These are phyloP conservation scores for Herpetomonas samuelpessoai DNA, from an alignment of 208 protist genomes.

Conservation along the genomic window DNA sequence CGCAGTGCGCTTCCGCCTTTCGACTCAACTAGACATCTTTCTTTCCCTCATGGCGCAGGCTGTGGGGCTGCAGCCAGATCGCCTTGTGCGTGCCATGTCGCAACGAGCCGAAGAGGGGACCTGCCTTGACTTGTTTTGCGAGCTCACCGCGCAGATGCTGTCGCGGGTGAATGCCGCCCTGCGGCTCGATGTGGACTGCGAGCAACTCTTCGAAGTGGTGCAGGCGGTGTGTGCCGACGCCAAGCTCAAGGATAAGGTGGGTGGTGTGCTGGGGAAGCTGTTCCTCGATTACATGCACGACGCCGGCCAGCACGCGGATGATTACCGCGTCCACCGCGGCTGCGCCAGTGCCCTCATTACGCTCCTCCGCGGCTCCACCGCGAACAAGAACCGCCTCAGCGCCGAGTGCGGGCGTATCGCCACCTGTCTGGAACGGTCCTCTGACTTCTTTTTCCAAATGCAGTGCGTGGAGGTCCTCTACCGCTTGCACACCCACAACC, in stretches of 20 bases:
- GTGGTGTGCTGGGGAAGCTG: constrained; percentile 26
- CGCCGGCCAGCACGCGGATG: constrained; percentile 44
- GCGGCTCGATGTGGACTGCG: constrained; percentile 49
- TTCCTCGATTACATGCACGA: constrained; percentile 60
- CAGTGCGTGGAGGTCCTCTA: constrained; percentile 86
- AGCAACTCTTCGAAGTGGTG: constrained; percentile 60
- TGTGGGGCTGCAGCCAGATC: constrained; percentile 19
- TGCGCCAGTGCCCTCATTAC: constrained; percentile 79
- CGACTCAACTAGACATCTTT: constrained; percentile 47
- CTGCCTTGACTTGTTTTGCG: constrained; percentile 39
- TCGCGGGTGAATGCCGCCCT: constrained; percentile 25
- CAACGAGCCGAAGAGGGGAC: constrained; percentile 34
- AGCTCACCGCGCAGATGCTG: constrained; percentile 40
- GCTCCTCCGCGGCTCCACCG: constrained; percentile 65
- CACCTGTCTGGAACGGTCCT: constrained; percentile 39
- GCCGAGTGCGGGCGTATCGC: constrained; percentile 46
- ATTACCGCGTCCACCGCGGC: constrained; percentile 66
- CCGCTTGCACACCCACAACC: constrained; percentile 65
- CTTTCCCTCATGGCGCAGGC: constrained; percentile 42
- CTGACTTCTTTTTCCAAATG: constrained; percentile 88
- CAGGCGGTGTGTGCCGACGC: constrained; percentile 45
- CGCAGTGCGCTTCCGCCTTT: constrained; percentile 39
- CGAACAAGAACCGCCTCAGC: constrained; percentile 73
- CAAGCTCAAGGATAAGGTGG: constrained; percentile 56
- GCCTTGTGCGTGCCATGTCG: constrained; percentile 28